These are phyloP conservation scores for Tulasnella sp. DNA, from an alignment of 768 basidiomycete genomes.

Conservation along the genomic window DNA sequence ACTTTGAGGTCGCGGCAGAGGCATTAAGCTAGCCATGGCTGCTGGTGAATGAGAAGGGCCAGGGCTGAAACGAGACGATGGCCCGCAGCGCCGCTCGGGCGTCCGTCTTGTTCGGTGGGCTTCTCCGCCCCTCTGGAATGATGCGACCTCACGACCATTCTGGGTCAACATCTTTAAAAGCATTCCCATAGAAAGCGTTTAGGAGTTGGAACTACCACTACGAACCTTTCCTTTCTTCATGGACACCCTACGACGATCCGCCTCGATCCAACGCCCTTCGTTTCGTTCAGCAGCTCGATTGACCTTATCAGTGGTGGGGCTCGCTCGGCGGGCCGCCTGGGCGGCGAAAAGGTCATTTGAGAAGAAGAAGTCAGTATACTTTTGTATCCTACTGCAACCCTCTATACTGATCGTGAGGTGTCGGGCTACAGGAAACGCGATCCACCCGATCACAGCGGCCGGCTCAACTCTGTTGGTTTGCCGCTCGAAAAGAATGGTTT, in stretches of 20 bases:
- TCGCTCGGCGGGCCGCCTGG: neutral
- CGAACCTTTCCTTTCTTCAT: neutral
- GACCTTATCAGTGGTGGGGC: neutral
- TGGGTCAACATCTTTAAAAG: neutral
- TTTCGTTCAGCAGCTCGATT: neutral
- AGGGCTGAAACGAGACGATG: neutral
- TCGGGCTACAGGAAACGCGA: neutral
- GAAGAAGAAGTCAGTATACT: neutral
- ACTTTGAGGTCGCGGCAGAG: neutral
- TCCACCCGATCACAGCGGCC: neutral
- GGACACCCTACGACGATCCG: neutral
- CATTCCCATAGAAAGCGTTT: neutral
- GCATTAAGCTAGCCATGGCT: neutral
- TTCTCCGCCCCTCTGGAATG: too few species aligned
- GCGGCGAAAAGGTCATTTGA: neutral
- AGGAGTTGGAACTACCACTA: neutral
- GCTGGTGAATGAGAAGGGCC: neutral
- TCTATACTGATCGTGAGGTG: too few species aligned
- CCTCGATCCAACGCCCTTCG: neutral
- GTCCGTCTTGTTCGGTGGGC: too few species aligned
- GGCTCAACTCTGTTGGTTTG: neutral
- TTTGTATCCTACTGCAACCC: too few species aligned
- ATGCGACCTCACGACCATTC: too few species aligned
- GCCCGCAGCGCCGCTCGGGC: neutral
- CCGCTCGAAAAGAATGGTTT: neutral